Evolutionary conservation across 2,329 filamentous ascomycete species (phyloP).

Genomic region (Cytospora mali): DNA sequence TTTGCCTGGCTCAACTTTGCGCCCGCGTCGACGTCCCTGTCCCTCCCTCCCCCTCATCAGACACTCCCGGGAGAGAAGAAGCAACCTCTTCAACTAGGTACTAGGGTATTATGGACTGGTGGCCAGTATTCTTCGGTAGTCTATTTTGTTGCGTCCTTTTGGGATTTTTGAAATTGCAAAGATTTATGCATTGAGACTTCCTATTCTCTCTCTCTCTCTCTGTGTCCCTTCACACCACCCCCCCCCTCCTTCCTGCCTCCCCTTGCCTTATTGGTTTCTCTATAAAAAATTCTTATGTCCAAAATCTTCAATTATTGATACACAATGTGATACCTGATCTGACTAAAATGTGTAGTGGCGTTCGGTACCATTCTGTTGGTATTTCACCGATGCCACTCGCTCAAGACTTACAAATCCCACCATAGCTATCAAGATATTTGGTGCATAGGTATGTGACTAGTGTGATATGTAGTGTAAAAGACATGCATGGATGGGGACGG

Average conservation of each 20-base stretch:
- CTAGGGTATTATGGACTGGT: neutral
- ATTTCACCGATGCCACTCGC: neutral
- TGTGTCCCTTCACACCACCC: no score
- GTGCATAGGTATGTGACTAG: neutral
- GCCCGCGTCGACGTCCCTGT: no score
- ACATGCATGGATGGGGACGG: no score
- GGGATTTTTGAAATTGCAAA: slow-evolving; percentile 23
- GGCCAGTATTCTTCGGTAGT: neutral
- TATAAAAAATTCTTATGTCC: neutral
- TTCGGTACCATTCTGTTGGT: neutral
- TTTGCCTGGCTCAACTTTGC: no score
- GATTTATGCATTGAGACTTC: slow-evolving; percentile 27
- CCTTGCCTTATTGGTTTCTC: no score
- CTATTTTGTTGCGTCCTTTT: neutral
- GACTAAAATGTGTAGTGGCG: neutral
- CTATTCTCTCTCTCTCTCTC: no score
- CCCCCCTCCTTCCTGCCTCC: no score
- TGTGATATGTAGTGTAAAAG: neutral
- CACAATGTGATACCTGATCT: neutral
- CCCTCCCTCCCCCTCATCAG: no score
- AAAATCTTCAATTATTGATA: neutral
- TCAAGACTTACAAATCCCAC: neutral
- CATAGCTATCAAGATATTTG: neutral
- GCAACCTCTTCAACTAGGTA: no score
- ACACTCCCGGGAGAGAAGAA: neutral